Conservation (phyloP, 768 basidiomycete genomes). For the Serendipita sp. region DNA sequence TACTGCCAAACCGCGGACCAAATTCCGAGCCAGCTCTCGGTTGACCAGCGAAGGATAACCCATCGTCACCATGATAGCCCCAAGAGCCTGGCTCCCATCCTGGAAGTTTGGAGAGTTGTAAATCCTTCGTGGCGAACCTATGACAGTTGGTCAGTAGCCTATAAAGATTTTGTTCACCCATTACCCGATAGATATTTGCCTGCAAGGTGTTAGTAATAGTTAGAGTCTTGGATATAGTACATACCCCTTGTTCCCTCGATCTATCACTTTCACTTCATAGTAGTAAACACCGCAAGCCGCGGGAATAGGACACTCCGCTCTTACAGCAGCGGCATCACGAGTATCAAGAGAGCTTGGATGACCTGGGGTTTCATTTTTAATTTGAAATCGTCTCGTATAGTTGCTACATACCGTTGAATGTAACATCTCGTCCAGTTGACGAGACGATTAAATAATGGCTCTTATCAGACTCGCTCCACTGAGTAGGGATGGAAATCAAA, state of each 20-base stretch:
- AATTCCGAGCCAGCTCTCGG: slow-evolving; percentile 48
- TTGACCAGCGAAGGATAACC: slow-evolving; percentile 57
- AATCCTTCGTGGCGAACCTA: slow-evolving; percentile 52
- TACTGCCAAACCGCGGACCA: slow-evolving; percentile 70
- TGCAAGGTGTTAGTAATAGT: slow-evolving; percentile 15
- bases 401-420: slow-evolving; percentile 40
- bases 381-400: slow-evolving; percentile 3
- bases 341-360: slow-evolving; percentile 41
- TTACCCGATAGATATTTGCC: slow-evolving; percentile 71
- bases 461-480: slow-evolving; percentile 62
- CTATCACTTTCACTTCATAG: slow-evolving; percentile 74
- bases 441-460: slow-evolving; percentile 43
- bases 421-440: slow-evolving; percentile 55
- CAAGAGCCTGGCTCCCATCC: slow-evolving; percentile 77
- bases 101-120: slow-evolving; percentile 58
- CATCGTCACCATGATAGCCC: slow-evolving; percentile 90
- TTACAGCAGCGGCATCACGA: slow-evolving; percentile 66
- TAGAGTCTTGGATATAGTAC: slow-evolving; percentile 13
- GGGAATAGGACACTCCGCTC: slow-evolving; percentile 64
- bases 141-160: slow-evolving; percentile 10
- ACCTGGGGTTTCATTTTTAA: slow-evolving; percentile 22
- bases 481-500: slow-evolving; percentile 31
- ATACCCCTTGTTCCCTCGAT: slow-evolving; percentile 69
- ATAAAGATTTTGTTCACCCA: neutral
- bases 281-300: slow-evolving; percentile 84